Conservation (phyloP, 2,329 filamentous ascomycete genomes). For the Apiospora koreana region DNA sequence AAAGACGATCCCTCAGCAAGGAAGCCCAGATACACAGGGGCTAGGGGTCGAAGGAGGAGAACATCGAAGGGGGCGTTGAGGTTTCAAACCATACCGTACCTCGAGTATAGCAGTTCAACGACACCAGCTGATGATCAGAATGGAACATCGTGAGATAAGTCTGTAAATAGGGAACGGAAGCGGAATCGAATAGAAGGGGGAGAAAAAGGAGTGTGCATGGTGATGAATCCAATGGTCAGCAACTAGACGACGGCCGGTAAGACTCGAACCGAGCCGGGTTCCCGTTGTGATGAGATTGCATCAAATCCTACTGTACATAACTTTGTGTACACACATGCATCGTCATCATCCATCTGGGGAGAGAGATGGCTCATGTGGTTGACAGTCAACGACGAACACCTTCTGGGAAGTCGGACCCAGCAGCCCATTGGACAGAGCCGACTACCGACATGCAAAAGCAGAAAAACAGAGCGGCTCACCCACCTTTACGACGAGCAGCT, state of each 20-base stretch:
- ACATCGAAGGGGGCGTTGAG: neutral
- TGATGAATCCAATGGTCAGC: neutral
- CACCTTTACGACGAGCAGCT: conserved; percentile 5
- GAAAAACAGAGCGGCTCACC: neutral
- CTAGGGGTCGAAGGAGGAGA: neutral
- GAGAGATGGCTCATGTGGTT: neutral
- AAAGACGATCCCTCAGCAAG: neutral
- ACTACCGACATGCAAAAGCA: conserved; percentile 9
- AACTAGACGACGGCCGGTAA: neutral
- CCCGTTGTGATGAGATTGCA: conserved; percentile 7
- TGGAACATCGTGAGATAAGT: neutral
- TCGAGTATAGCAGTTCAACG: neutral
- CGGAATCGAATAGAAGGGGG: neutral
- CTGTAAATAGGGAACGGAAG: neutral
- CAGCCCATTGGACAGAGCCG: conserved; percentile 4
- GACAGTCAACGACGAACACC: neutral
- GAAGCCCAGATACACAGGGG: neutral
- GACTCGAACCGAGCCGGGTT: conserved; percentile 6
- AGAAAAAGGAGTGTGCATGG: neutral
- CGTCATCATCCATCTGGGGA: neutral
- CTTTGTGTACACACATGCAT: neutral
- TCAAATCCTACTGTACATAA: neutral
- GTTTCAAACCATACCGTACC: neutral
- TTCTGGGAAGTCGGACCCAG: neutral
- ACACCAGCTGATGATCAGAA: neutral